These are phyloP conservation scores for Botryotinia narcissicola DNA, from an alignment of 2,329 filamentous ascomycete genomes.

Conservation along the genomic window DNA sequence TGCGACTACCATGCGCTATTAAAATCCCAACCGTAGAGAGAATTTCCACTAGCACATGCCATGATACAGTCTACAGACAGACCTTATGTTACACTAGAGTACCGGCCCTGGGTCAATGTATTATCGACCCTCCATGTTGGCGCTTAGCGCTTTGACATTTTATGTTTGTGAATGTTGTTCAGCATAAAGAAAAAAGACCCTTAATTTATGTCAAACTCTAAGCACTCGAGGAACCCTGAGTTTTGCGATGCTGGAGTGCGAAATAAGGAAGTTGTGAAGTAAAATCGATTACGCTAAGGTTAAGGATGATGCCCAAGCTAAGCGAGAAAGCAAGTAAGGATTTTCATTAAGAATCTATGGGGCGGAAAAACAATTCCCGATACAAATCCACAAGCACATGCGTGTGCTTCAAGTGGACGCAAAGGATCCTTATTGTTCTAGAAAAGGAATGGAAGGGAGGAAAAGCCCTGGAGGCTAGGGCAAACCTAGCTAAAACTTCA, in stretches of 20 bases:
- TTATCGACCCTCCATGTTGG: neutral
- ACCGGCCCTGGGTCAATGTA: no score
- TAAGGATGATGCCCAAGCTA: conserved; percentile 10
- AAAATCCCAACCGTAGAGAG: neutral
- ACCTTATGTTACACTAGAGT: conserved; percentile 2
- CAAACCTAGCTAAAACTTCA: neutral
- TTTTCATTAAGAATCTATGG: neutral
- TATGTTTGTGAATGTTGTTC: neutral
- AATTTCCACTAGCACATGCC: neutral
- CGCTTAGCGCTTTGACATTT: neutral
- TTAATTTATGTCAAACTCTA: neutral
- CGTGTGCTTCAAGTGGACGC: conserved; percentile 1
- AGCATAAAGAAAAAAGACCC: conserved; percentile 6
- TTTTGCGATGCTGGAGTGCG: neutral
- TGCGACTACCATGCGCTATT: conserved; percentile 12
- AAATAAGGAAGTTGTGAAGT: neutral
- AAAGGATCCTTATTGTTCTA: conserved; percentile 12
- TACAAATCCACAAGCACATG: neutral
- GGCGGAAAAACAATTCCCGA: conserved; percentile 8
- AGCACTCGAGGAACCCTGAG: neutral
- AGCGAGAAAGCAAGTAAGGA: conserved; percentile 15
- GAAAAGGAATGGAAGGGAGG: conserved; percentile 1
- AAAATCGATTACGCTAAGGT: neutral
- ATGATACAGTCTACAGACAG: conserved; percentile 2
- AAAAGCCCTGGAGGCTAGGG: neutral